Conservation (phyloP, 2,329 filamentous ascomycete species). For the Rachicladosporium sp. region DNA sequence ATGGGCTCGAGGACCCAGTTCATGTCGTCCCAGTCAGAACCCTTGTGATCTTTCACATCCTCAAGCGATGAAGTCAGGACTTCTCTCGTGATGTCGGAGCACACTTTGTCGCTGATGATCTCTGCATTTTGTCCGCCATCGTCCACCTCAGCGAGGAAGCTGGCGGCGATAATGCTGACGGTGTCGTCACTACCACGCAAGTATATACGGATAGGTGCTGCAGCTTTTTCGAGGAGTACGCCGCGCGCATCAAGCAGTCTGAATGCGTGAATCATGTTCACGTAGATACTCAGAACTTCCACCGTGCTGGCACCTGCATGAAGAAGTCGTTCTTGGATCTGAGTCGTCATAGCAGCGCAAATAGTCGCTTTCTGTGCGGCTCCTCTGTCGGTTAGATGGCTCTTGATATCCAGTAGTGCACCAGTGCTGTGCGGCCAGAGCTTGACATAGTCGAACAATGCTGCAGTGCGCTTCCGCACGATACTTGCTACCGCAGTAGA, state of each 20-base stretch:
- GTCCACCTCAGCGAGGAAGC: conserved; percentile 53
- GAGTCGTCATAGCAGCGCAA: conserved; percentile 55
- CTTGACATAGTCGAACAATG: conserved; percentile 69
- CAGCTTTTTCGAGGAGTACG: conserved; percentile 62
- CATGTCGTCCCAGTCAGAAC: conserved; percentile 65
- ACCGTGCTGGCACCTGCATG: conserved; percentile 66
- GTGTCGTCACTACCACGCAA: conserved; percentile 66
- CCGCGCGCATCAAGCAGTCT: conserved; percentile 65
- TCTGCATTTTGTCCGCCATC: conserved; percentile 26
- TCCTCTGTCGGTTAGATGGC: conserved; percentile 53
- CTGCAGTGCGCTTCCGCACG: conserved; percentile 54
- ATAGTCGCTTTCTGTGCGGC: conserved; percentile 57
- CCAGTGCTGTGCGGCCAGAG: conserved; percentile 60
- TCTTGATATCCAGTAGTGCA: conserved; percentile 59
- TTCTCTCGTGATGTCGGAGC: conserved; percentile 55
- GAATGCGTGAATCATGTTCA: conserved; percentile 66
- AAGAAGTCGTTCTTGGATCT: conserved; percentile 54
- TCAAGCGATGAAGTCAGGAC: conserved; percentile 50
- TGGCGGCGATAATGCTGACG: conserved; percentile 63
- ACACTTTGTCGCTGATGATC: conserved; percentile 35
- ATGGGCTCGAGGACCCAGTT: conserved; percentile 86
- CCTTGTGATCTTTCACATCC: conserved; percentile 25
- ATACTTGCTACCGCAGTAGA: conserved; percentile 57
- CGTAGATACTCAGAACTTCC: conserved; percentile 65
- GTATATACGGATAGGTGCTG: conserved; percentile 61